Percentiles rank a stretch among this genome's conserved stretches.
These are phyloP conservation scores for Hypericum androsaemum DNA, from an alignment of 345 rosid genomes.

Conservation along the genomic window DNA sequence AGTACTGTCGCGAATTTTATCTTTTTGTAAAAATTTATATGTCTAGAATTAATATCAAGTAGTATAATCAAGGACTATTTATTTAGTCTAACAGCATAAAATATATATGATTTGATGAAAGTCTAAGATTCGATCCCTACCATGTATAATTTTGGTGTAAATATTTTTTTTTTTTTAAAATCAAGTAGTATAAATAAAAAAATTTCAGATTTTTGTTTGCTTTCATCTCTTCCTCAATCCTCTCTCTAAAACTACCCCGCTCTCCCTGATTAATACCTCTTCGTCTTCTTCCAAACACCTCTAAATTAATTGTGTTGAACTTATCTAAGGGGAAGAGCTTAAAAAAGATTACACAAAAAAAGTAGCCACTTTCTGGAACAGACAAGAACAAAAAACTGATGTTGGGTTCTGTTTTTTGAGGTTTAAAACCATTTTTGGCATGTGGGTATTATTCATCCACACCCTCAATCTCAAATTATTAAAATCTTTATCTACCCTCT, in stretches of 20 bases:
- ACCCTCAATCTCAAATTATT: background rate
- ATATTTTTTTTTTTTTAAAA: too few species aligned
- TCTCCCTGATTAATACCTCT: background rate
- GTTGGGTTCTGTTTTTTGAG: slow-evolving; percentile 4
- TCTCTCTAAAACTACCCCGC: slow-evolving; percentile 11
- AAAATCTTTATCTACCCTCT: too few species aligned
- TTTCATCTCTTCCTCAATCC: background rate
- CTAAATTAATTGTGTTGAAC: slow-evolving; percentile 29
- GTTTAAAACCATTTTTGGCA: slow-evolving; percentile 11
- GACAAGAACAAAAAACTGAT: slow-evolving; percentile 14
- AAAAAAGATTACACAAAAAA: slow-evolving; percentile 13
- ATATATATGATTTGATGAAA: too few species aligned
- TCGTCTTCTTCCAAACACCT: slow-evolving; percentile 19
- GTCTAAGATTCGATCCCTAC: too few species aligned
- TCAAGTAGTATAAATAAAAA: too few species aligned
- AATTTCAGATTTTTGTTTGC: too few species aligned
- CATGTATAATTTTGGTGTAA: too few species aligned
- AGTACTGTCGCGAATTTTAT: too few species aligned
- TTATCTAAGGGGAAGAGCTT: slow-evolving; percentile 19
- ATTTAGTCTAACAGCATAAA: too few species aligned
- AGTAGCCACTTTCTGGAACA: slow-evolving; percentile 12
- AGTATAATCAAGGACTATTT: too few species aligned
- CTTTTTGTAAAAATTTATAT: too few species aligned
- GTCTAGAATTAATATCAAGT: too few species aligned
- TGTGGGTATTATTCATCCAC: slow-evolving; percentile 8